phyloP scores from a whole-genome alignment of 2,329 filamentous ascomycete genomes.

The Setomelanomma holmii region DNA sequence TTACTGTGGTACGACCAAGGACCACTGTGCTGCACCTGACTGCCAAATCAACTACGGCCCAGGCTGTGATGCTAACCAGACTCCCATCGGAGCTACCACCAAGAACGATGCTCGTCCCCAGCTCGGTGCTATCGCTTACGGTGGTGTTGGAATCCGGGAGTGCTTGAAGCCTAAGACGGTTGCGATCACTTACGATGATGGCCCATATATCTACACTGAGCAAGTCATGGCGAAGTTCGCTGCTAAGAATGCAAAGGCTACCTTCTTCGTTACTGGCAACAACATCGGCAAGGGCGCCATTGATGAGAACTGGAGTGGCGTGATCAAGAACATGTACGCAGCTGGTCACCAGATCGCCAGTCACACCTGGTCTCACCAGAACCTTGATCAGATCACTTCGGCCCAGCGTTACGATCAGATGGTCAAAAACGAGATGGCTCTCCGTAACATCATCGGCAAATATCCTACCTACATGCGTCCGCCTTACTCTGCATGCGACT shows the following conservation, averaged over 20 bases:
- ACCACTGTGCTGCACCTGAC: slow-evolving; percentile 66
- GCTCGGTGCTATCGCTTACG: slow-evolving; percentile 63
- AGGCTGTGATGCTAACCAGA: slow-evolving; percentile 66
- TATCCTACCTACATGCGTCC: slow-evolving; percentile 63
- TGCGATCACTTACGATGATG: slow-evolving; percentile 73
- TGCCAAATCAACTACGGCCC: slow-evolving; percentile 67
- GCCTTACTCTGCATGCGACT: slow-evolving; percentile 56
- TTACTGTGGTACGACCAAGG: slow-evolving; percentile 61
- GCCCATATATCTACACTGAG: slow-evolving; percentile 67
- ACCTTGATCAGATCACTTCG: slow-evolving; percentile 53
- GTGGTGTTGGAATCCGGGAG: slow-evolving; percentile 63
- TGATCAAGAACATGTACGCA: slow-evolving; percentile 61
- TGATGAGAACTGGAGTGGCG: slow-evolving; percentile 59
- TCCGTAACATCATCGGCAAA: slow-evolving; percentile 61
- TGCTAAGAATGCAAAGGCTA: slow-evolving; percentile 67
- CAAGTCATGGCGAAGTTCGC: slow-evolving; percentile 67
- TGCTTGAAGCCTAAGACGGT: slow-evolving; percentile 63
- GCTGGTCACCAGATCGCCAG: slow-evolving; percentile 68
- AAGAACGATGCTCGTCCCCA: slow-evolving; percentile 59
- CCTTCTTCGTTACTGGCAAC: slow-evolving; percentile 70
- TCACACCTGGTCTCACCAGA: slow-evolving; percentile 64
- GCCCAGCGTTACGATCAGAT: slow-evolving; percentile 57
- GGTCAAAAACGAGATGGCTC: slow-evolving; percentile 62
- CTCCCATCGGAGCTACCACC: slow-evolving; percentile 62
- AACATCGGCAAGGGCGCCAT: slow-evolving; percentile 64